phyloP scores from a whole-genome alignment of 148 eudicot genomes.

The Diospyros lotus region DNA sequence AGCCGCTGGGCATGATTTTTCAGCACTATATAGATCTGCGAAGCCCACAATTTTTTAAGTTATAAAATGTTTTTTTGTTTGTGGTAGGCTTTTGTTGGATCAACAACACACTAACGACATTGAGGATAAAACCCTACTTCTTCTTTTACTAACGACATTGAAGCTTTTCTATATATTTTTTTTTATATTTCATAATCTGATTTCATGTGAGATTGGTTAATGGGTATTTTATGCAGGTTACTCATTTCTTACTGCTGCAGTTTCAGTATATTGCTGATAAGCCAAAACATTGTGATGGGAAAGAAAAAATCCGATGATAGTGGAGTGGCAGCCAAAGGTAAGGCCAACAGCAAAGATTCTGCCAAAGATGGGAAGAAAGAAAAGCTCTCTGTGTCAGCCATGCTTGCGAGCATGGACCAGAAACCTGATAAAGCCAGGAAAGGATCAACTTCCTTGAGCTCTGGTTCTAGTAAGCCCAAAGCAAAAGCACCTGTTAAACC shows the following conservation, averaged over 20 bases:
- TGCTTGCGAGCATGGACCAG: constrained; percentile 39
- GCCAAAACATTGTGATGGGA: constrained; percentile 28
- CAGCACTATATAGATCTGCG: too few species aligned
- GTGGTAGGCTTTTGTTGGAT: too few species aligned
- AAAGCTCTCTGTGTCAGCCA: constrained; percentile 39
- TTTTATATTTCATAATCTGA: too few species aligned
- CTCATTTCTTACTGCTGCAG: background rate
- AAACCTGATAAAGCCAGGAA: constrained; percentile 33
- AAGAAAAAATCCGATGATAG: constrained; percentile 44
- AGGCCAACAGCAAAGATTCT: constrained; percentile 21
- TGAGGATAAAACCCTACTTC: too few species aligned
- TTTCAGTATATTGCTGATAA: background rate
- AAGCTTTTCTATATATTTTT: too few species aligned
- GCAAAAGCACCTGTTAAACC: constrained; percentile 21
- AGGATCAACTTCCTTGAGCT: constrained; percentile 14
- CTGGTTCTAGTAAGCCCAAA: constrained; percentile 25
- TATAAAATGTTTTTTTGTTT: too few species aligned
- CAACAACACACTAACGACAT: too few species aligned
- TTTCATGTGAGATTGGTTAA: too few species aligned
- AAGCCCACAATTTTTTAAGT: too few species aligned
- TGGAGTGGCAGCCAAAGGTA: constrained; percentile 24
- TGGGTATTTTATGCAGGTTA: too few species aligned
- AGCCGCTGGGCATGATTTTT: too few species aligned
- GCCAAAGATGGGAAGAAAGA: constrained; percentile 45
- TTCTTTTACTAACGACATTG: too few species aligned